Conservation (phyloP, 177 flowering plant genomes). For the Telopea speciosissima region DNA sequence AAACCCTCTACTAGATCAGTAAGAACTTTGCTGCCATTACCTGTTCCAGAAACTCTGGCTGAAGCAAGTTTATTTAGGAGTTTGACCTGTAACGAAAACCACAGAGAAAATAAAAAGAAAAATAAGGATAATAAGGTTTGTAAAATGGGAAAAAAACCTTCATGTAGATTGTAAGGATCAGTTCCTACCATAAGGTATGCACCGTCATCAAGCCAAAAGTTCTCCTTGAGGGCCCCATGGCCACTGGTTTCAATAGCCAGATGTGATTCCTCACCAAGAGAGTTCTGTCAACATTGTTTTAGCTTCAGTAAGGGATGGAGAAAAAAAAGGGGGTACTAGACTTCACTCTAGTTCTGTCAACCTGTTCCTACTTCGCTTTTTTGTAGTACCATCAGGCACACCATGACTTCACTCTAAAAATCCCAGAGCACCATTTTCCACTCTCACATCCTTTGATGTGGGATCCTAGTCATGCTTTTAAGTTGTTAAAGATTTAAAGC, state of each 20-base stretch:
- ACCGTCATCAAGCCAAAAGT: conserved; percentile 99
- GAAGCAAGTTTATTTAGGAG: conserved; percentile 94
- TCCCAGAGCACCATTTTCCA: too few species aligned
- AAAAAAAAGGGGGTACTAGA: too few species aligned
- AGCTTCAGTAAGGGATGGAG: too few species aligned
- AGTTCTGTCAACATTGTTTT: conserved; percentile 50
- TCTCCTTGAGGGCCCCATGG: conserved; percentile 99
- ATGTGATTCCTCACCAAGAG: conserved; percentile 89
- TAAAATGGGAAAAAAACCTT: not conserved
- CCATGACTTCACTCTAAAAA: too few species aligned
- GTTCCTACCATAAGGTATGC: conserved; percentile 89
- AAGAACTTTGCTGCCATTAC: conserved; percentile 81
- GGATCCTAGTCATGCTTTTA: too few species aligned
- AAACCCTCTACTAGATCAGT: conserved; percentile 86
- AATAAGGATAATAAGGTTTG: not conserved
- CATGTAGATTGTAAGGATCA: conserved; percentile 1
- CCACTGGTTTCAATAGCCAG: conserved; percentile 99
- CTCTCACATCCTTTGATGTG: too few species aligned
- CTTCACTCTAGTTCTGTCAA: too few species aligned
- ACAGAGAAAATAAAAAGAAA: conserved; percentile 6
- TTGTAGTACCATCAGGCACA: too few species aligned
- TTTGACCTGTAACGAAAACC: conserved; percentile 56
- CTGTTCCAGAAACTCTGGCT: conserved; percentile 65
- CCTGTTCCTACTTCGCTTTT: too few species aligned
- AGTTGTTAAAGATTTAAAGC: too few species aligned